Evolutionary conservation across 73 alveolate genomes (phyloP), one percentile per base, ranked within the genome.

Genomic region (Paramecium sexaurelia): DNA sequence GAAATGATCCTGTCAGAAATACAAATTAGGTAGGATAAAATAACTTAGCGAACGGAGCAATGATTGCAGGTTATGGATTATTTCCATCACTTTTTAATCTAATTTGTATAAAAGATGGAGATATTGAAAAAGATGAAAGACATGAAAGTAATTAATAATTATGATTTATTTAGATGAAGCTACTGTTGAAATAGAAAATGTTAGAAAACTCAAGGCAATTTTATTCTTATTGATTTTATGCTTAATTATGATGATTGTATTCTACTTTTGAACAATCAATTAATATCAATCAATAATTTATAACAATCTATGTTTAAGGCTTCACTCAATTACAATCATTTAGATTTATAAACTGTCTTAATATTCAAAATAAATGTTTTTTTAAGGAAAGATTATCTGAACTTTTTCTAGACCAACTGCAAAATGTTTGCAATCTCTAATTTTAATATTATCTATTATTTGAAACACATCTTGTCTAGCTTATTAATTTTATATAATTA

Each of bases 11-110:
- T 24, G 93, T 90, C n/a, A 47, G 85, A 82, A 90, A 90, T 32
- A 41, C 7, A 2, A 20, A 85, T 15, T 32, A 57, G 7, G 40
- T 37, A 24, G 85, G 92, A 0, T 37, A 75, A 26, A 86, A 61
- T 78, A 47, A 75, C 36, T 67, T 61, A 37, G 93, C 83, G 6
- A 69, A 69, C 84, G 88, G 87, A 17, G 51, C 92, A 0, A 90
- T 90, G 94, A 40, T 45, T 13, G 94, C 94, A 24, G 94, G 94
- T 17, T 90, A 75, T 90, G 94, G 94, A 36, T 90, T 90, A 33
- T 90, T 90, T 69, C 94, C 94, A 32, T 55, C 94, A 7, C 55
- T 90, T 11, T 78, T 41, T 22, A 78, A 71, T 35, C 13, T 71
- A 71, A 40, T 71, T n/a, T 71, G 37, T 36, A 37, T 71, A 0